Conservation (phyloP, 2,329 filamentous ascomycete genomes). For the Apiospora sp. region DNA sequence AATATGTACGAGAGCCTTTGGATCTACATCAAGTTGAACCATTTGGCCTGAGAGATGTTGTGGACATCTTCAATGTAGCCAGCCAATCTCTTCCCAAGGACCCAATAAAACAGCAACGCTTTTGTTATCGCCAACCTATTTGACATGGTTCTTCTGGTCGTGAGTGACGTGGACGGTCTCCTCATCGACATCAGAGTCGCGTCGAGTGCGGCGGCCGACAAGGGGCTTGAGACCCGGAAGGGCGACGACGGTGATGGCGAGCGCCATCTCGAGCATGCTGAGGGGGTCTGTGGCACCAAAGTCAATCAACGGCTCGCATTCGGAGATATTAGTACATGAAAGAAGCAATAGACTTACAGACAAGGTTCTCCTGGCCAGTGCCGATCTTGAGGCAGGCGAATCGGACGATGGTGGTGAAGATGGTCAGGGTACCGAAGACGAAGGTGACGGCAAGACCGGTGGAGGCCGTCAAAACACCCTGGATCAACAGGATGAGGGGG, state of each 20-base stretch:
- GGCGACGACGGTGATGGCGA: slow-evolving; percentile 35
- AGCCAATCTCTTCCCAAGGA: not conserved
- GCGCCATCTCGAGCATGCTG: slow-evolving; percentile 36
- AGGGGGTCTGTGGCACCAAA: slow-evolving; percentile 29
- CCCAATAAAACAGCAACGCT: not conserved
- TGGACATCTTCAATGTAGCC: not conserved
- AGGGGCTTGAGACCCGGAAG: slow-evolving; percentile 37
- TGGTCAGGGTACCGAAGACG: slow-evolving; percentile 37
- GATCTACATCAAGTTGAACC: too few relatives aligned
- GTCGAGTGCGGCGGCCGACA: slow-evolving; percentile 21
- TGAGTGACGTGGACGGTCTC: slow-evolving; percentile 7
- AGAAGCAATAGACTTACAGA: slow-evolving; percentile 33
- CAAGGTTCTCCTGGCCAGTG: slow-evolving; percentile 38
- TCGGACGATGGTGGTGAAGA: slow-evolving; percentile 37
- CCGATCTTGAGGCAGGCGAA: slow-evolving; percentile 37
- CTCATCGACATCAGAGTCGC: not conserved
- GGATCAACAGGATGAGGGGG: slow-evolving; percentile 41
- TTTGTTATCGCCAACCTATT: not conserved
- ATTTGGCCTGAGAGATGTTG: not conserved
- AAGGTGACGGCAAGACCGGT: slow-evolving; percentile 37
- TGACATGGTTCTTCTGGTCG: not conserved
- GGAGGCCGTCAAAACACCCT: slow-evolving; percentile 35
- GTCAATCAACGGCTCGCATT: not conserved
- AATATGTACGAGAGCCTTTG: not conserved
- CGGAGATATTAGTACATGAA: not conserved